These are phyloP conservation scores for Rhynchosporium secalis DNA, from an alignment of 2,329 filamentous ascomycete species.

Conservation along the genomic window DNA sequence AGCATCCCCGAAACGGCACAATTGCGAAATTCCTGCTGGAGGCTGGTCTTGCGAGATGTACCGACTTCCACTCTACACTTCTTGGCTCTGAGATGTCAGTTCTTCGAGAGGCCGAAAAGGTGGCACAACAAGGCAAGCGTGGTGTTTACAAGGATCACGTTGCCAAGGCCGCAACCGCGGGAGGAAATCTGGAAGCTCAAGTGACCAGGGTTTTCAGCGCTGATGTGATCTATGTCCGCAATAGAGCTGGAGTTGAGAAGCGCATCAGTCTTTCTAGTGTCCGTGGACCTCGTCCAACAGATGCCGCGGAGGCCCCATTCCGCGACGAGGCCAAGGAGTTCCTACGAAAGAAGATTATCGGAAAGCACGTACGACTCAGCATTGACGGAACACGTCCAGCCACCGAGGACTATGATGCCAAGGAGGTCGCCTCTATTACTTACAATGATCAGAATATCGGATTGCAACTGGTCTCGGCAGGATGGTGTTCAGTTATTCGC, in stretches of 20 bases:
- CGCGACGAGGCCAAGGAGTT: slow-evolving; percentile 95
- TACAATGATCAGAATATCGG: slow-evolving; percentile 86
- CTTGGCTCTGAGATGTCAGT: slow-evolving; percentile 84
- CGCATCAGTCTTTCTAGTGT: slow-evolving; percentile 91
- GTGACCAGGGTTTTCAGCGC: slow-evolving; percentile 85
- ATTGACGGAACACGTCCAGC: slow-evolving; percentile 91
- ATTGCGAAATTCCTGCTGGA: slow-evolving; percentile 90
- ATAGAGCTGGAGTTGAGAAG: slow-evolving; percentile 83
- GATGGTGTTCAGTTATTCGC: slow-evolving; percentile 90
- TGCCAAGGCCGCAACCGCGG: slow-evolving; percentile 61
- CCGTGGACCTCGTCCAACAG: slow-evolving; percentile 84
- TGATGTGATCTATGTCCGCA: slow-evolving; percentile 84
- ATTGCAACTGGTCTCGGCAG: slow-evolving; percentile 82
- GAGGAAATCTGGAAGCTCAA: slow-evolving; percentile 71
- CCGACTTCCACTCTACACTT: slow-evolving; percentile 93
- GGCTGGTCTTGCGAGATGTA: slow-evolving; percentile 86
- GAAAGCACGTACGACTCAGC: slow-evolving; percentile 87
- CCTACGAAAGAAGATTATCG: slow-evolving; percentile 87
- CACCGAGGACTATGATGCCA: slow-evolving; percentile 86
- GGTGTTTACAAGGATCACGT: slow-evolving; percentile 83
- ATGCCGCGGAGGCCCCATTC: slow-evolving; percentile 85
- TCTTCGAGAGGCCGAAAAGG: slow-evolving; percentile 82
- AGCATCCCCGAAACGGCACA: slow-evolving; percentile 81
- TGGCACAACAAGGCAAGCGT: slow-evolving; percentile 73
- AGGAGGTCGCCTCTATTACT: slow-evolving; percentile 87